Base-by-base conservation (phyloP, 257 asterid genomes). In the Nicotiana sylvestris region DNA sequence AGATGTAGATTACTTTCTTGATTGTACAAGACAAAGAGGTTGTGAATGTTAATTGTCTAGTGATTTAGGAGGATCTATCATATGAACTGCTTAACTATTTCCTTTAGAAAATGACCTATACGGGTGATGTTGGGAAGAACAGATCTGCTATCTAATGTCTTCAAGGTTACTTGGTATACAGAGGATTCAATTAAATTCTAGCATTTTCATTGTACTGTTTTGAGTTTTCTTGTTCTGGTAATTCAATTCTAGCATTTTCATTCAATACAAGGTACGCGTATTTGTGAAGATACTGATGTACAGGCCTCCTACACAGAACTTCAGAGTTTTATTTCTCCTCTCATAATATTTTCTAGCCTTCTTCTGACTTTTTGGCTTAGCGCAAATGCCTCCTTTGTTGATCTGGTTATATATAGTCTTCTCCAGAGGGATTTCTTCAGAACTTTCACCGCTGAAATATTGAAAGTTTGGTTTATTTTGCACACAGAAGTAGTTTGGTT, bases 1-100 rank as follows among this genome's bases (percentile, higher is more conserved):
- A 62, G 83, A 81, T 81, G 83, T 81, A 81, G 83, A 66, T 16
- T 81, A 81, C 78, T 81, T 81, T 81, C 77, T 66, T 80, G 43
- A 66, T 51, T 81, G 77, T 65, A 81, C 56, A 81, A 81, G 83
- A 81, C 46, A 11, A 70, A 46, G 77, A 55, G 83, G 7, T 17
- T 81, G 77, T 81, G 83, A 81, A 81, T 81, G 77, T 51, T 81
- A 66, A 30, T 66, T 67, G 77, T 53, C 76, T 66, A 81, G 65
- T 81, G 62, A 56, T 65, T 43, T 81, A 64, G 83, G 65, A 39
- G 76, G 30, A 25, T 80, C 76, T 43, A 81, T 61, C 64, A 39
- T 81, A 30, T 81, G 49, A 2, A 65, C 78, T 49, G 57, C 15
- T 80, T 16, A 39, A 25, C 60, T 27, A 13, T 46, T 27, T 76